Base-by-base conservation (phyloP, 306 rosid species). In the Ochetophila trinervis region DNA sequence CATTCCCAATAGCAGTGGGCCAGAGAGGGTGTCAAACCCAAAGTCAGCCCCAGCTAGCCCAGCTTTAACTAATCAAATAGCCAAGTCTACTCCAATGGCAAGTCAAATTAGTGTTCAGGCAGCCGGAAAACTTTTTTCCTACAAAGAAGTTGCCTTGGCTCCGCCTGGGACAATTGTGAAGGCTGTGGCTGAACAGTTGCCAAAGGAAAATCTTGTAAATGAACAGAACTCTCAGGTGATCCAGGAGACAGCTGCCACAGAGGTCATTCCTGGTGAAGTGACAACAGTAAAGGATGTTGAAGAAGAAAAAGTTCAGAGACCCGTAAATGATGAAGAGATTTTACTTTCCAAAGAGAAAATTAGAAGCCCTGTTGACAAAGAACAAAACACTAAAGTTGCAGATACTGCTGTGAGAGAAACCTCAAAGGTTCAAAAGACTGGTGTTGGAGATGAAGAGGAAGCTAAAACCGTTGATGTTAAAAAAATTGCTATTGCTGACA, bases 111-210 rank as follows among this genome's bases (percentile, higher is more conserved):
- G 83, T 72, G 84, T 89, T 67, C 95, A 87, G 84, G 76, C 86
- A 50, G 81, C 91, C 16, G 89, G 96, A 50, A 89, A 93, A 67
- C 87, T 83, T 44, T 89, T 89, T 79, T 93, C 98, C 17, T 89
- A 93, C 82, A 93, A 93, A 83, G 97, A 93, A 86, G 98, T 93
- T 84, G 98, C 97, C 45, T 73, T 93, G 70, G 98, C 98, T 72
- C 96, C 94, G 9, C 98, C 98, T 21, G 97, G 98, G 60, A 87
- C 97, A 50, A 93, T 89, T 80, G 98, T 93, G 62, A 93, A 87
- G 85, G 96, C 87, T 23, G 97, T 85, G 70, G 78, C 88, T 30
- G 97, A 89, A 67, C 88, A 85, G 80, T 65, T 82, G 66, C 84
- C 86, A 8, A 87, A 82, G 73, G 91, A 66, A 70, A 71, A 77